Base-by-base conservation (phyloP, 148 eudicot genomes). In the Simmondsia chinensis region DNA sequence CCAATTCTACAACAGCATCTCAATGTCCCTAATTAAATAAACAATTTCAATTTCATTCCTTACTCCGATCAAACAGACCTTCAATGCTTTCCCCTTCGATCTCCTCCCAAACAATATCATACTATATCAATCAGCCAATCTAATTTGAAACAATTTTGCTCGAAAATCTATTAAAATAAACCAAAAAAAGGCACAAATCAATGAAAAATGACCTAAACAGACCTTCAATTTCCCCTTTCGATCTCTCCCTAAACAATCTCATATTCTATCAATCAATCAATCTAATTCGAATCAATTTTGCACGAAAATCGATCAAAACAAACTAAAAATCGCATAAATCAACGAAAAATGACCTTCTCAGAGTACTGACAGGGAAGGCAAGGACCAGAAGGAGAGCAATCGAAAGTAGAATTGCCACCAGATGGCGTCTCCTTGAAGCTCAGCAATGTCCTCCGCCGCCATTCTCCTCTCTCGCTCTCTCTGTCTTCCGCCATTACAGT, bases 351-450 rank as follows among this genome's bases (percentile, higher is more conserved):
- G 15, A 88, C 97, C 97, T 89, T 89, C 55, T 84, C 95, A 10
- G 84, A 71, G 65, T 79, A 82, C 16, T 68, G 64, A 46, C 95
- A 89, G 22, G 85, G 69, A 34, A 89, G 54, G 54, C 97, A 89
- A 48, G 97, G 82, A 30, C 91, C 97, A 20, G 95, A 84, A 61
- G 95, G 95, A 24, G 91, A 70, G 56, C 97, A 89, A 17, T 84
- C 95, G 48, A 68, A 84, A 20, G 95, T 83, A 16, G 62, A 16
- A 63, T 78, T 83, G 19, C 68, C 65, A 33, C 80, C 82, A 2
- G 29, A 38, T 0, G 71, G 70, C 17, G 70, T 84, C 41, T 84
- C 97, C 55, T 63, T 75, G 47, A 88, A 72, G 52, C 87, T 64
- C 70, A 73, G 51, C 52, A 82, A 43, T 9, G 36, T 25, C 44